Evolutionary conservation across 768 basidiomycete genomes (phyloP).

Genomic region (Lactarius pseudohatsudake): DNA sequence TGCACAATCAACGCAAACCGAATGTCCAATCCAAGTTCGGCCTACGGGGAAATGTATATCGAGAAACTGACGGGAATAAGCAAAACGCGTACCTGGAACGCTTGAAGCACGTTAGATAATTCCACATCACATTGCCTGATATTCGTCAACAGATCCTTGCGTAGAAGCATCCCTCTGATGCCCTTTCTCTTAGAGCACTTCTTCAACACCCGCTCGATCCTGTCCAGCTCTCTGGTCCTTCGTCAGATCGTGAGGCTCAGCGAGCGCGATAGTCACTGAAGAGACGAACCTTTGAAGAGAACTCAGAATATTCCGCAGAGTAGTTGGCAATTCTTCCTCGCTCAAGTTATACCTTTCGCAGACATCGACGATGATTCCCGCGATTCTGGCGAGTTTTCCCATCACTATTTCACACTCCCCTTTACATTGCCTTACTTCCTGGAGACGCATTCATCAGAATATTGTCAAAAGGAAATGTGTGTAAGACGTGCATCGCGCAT

Average conservation of each 20-base stretch:
- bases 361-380: not conserved
- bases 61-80: not conserved
- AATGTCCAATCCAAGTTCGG: not conserved
- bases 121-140: not conserved
- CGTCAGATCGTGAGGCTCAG: not conserved
- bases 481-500: no score
- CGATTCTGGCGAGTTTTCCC: not conserved
- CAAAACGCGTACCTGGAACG: not conserved
- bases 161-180: not conserved
- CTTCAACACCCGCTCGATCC: not conserved
- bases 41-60: not conserved
- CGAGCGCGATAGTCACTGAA: not conserved
- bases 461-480: not conserved
- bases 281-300: not conserved
- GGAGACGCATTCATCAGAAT: not conserved
- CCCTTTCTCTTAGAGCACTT: not conserved
- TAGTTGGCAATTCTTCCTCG: not conserved
- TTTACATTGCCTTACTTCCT: not conserved
- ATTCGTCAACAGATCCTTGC: not conserved
- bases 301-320: not conserved
- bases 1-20: not conserved
- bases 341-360: not conserved
- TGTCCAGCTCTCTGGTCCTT: not conserved
- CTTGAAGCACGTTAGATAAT: not conserved
- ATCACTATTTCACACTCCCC: not conserved